Percentiles rank a stretch among this genome's conserved stretches.
Evolutionary conservation across 495 filamentous ascomycete species (phyloP).

Genomic region (Hypoxylon cercidicola): DNA sequence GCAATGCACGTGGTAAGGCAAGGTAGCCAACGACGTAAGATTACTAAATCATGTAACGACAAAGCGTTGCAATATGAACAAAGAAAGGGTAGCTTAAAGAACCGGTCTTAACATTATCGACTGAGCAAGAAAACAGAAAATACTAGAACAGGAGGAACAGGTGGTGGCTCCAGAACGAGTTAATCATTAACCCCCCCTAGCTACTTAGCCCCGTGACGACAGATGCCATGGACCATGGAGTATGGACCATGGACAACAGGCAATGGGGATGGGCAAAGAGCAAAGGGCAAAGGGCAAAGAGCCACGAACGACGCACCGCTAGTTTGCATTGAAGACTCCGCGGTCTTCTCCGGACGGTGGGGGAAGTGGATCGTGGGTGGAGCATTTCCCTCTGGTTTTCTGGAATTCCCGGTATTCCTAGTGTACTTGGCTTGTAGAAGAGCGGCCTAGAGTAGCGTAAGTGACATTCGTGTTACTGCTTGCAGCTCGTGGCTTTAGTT

Average conservation of each 20-base stretch:
- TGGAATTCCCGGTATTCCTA: not conserved
- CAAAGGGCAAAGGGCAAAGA: not conserved
- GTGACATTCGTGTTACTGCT: slow-evolving; percentile 23
- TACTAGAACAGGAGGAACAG: slow-evolving; percentile 3
- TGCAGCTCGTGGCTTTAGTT: not conserved
- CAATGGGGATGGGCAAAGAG: not conserved
- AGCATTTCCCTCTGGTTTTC: slow-evolving; percentile 13
- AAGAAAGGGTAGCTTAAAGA: slow-evolving; percentile 7
- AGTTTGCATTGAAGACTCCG: slow-evolving; percentile 41
- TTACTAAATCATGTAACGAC: slow-evolving; percentile 18
- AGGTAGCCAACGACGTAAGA: slow-evolving; percentile 11
- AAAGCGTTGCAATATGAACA: slow-evolving; percentile 1
- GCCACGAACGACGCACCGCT: slow-evolving; percentile 38
- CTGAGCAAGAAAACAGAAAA: slow-evolving; percentile 17
- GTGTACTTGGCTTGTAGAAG: not conserved
- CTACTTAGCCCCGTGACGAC: slow-evolving; percentile 33
- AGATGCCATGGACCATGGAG: slow-evolving; percentile 24
- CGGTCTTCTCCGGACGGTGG: slow-evolving; percentile 42
- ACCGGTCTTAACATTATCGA: slow-evolving; percentile 18
- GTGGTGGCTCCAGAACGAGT: slow-evolving; percentile 22
- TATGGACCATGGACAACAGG: slow-evolving; percentile 4
- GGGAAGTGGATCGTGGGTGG: slow-evolving; percentile 41
- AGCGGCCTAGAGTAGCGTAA: slow-evolving; percentile 4
- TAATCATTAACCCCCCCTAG: slow-evolving; percentile 9
- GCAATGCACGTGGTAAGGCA: not conserved